phyloP scores from a whole-genome alignment of 139 green algal genomes.

The Asterochloris erici region DNA sequence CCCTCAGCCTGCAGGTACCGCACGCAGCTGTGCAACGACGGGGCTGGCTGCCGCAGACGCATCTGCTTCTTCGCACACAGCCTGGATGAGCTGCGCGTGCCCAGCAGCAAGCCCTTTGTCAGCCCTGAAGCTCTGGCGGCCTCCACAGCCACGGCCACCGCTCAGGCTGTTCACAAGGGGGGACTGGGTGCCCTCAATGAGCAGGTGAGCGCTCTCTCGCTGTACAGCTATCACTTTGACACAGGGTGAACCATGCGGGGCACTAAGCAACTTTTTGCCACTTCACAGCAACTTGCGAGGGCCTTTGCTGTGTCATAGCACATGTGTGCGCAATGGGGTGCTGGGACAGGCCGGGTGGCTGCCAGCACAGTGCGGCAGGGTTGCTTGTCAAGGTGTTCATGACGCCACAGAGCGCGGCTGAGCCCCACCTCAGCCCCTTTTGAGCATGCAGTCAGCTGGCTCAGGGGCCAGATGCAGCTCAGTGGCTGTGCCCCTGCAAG shows the following conservation, averaged over 20 bases:
- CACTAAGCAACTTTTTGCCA: background rate
- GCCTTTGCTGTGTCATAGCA: too few relatives aligned
- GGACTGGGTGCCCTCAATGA: background rate
- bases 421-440: too few relatives aligned
- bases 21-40: slow-evolving; percentile 94
- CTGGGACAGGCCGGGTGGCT: too few relatives aligned
- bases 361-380: too few relatives aligned
- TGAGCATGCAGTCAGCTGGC: too few relatives aligned
- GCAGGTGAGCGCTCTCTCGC: background rate
- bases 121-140: slow-evolving; percentile 39
- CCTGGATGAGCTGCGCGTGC: slow-evolving; percentile 73
- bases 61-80: slow-evolving; percentile 96
- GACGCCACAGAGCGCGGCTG: too few relatives aligned
- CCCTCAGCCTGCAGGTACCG: slow-evolving; percentile 55
- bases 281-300: too few relatives aligned
- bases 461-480: too few relatives aligned
- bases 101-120: slow-evolving; percentile 52
- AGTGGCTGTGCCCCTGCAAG: too few relatives aligned
- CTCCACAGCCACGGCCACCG: slow-evolving; percentile 25
- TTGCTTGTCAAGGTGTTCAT: too few relatives aligned
- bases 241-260: background rate
- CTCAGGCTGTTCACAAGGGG: slow-evolving; percentile 10
- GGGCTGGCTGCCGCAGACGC: slow-evolving; percentile 48
- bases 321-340: too few relatives aligned
- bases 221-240: background rate